A percentile compares a stretch with the other conserved stretches of the same genome.
These are phyloP conservation scores for Stagonosporopsis cucurbitacearum DNA, from an alignment of 2,329 filamentous ascomycete species.

Conservation along the genomic window DNA sequence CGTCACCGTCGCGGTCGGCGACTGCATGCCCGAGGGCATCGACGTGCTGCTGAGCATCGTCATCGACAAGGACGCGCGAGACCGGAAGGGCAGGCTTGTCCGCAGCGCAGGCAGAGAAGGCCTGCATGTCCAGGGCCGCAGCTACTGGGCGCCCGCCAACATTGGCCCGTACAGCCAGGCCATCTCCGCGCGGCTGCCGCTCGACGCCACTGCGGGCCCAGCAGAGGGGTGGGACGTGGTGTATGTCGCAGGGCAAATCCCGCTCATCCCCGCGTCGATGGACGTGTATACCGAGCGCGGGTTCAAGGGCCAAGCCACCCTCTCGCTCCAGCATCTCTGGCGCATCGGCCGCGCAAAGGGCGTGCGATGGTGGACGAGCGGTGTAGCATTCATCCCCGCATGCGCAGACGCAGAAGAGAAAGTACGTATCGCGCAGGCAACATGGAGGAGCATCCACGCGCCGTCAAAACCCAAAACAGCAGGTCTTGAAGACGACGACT, in stretches of 20 bases:
- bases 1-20: constrained; percentile 80
- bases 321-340: constrained; percentile 89
- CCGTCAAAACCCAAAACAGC: background rate
- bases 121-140: constrained; percentile 89
- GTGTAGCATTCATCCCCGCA: constrained; percentile 60
- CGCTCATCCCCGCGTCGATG: constrained; percentile 84
- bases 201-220: background rate
- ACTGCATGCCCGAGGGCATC: constrained; percentile 64
- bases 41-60: constrained; percentile 67
- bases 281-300: constrained; percentile 51
- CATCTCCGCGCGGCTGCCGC: constrained; percentile 60
- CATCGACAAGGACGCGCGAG: constrained; percentile 35
- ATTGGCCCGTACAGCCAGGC: constrained; percentile 98
- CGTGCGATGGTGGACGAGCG: constrained; percentile 76
- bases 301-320: constrained; percentile 65
- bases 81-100: constrained; percentile 29
- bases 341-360: constrained; percentile 76
- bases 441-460: constrained; percentile 53
- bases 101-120: constrained; percentile 50
- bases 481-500: background rate
- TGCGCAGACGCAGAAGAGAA: constrained; percentile 13
- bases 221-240: constrained; percentile 50
- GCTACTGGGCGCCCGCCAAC: constrained; percentile 97
- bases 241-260: constrained; percentile 88
- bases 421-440: constrained; percentile 48